Conservation (phyloP, 768 basidiomycete species). For the Lyophyllum semitale region DNA sequence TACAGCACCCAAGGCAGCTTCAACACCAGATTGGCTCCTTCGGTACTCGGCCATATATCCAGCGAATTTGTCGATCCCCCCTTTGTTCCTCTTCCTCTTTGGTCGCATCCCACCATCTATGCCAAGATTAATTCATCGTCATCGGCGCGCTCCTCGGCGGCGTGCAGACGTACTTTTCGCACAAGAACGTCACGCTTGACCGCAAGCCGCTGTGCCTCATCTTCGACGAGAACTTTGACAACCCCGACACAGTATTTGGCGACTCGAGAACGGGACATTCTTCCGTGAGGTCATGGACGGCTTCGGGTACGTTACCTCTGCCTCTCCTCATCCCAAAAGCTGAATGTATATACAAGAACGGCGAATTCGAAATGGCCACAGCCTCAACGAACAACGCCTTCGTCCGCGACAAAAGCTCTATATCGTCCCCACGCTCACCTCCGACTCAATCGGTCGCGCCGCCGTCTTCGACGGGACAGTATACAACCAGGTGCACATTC, state of each 20-base stretch:
- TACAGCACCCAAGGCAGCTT: background rate
- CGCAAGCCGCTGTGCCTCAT: constrained; percentile 59
- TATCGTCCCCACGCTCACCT: constrained; percentile 84
- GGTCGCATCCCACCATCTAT: background rate
- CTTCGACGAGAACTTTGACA: constrained; percentile 74
- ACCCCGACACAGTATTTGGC: constrained; percentile 56
- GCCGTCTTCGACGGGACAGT: constrained; percentile 67
- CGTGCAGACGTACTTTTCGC: constrained; percentile 58
- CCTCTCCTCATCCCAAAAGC: no score
- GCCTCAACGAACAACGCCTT: constrained; percentile 71
- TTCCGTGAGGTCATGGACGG: constrained; percentile 80
- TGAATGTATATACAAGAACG: constrained; percentile 61
- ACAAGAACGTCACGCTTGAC: constrained; percentile 54
- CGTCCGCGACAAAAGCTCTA: constrained; percentile 71
- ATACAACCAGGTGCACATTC: constrained; percentile 83
- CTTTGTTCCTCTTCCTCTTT: no score
- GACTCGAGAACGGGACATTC: constrained; percentile 60
- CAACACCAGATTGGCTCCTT: background rate
- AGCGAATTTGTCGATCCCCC: background rate
- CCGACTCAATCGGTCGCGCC: constrained; percentile 58
- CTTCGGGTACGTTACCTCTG: constrained; percentile 55
- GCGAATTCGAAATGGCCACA: constrained; percentile 87
- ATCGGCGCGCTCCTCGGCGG: constrained; percentile 57
- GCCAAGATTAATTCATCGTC: constrained; percentile 33
- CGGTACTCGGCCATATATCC: background rate